A percentile compares a stretch with the other conserved stretches of the same genome.
phyloP scores from a whole-genome alignment of 2,329 filamentous ascomycete species.

The Diaporthe citriasiana region DNA sequence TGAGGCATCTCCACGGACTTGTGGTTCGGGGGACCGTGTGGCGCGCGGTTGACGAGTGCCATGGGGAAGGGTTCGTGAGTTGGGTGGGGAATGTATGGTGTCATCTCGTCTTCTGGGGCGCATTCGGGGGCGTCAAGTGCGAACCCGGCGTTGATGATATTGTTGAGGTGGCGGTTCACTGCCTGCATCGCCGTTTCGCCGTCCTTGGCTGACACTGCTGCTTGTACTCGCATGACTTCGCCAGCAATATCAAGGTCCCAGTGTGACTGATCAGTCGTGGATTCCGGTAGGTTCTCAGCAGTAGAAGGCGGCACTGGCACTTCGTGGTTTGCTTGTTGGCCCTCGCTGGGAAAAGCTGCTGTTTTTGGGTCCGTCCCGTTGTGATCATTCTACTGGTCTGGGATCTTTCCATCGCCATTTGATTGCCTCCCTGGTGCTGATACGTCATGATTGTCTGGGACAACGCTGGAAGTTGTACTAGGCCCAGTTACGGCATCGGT shows the following conservation, averaged over 20 bases:
- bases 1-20: constrained; percentile 76
- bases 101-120: constrained; percentile 69
- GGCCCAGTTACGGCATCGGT: constrained; percentile 44
- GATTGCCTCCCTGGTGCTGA: not conserved
- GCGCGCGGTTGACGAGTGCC: constrained; percentile 77
- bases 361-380: constrained; percentile 44
- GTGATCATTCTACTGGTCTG: constrained; percentile 32
- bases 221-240: constrained; percentile 75
- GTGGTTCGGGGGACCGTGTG: constrained; percentile 75
- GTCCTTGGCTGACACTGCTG: constrained; percentile 62
- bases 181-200: constrained; percentile 70
- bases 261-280: constrained; percentile 70
- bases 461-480: constrained; percentile 44
- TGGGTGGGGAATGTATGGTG: constrained; percentile 72
- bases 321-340: constrained; percentile 42
- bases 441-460: not conserved
- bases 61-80: constrained; percentile 74
- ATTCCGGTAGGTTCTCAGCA: constrained; percentile 60
- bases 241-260: constrained; percentile 73
- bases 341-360: constrained; percentile 47
- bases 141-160: constrained; percentile 66
- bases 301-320: constrained; percentile 12
- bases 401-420: not conserved
- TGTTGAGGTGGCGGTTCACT: constrained; percentile 76
- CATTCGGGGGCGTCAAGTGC: constrained; percentile 68